These are phyloP conservation scores for Apiospora saccharicola DNA, from an alignment of 2,329 filamentous ascomycete genomes.

Conservation along the genomic window DNA sequence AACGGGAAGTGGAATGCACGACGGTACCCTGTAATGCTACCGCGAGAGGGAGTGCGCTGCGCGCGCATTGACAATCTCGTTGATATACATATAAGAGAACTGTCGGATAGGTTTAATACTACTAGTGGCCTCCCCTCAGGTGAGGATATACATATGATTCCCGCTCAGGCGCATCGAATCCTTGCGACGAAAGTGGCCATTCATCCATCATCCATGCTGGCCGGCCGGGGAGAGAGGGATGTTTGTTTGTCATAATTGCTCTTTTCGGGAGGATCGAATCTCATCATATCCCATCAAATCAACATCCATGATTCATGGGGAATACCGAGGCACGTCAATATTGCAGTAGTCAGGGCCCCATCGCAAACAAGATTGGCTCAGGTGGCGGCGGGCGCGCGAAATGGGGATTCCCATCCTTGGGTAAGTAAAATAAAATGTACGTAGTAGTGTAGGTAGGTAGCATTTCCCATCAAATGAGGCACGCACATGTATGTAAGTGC, in stretches of 20 bases:
- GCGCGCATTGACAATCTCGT: neutral
- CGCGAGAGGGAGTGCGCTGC: neutral
- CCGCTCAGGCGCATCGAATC: neutral
- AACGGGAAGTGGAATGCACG: neutral
- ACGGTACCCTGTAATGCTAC: neutral
- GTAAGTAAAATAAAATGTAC: neutral
- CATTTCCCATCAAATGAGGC: neutral
- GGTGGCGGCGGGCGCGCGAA: neutral
- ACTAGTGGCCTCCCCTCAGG: too few species aligned
- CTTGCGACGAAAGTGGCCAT: neutral
- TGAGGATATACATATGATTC: neutral
- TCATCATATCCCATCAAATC: neutral
- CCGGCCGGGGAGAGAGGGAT: neutral
- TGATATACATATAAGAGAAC: too few species aligned
- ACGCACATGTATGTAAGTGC: neutral
- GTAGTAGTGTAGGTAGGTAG: neutral
- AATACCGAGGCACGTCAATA: conserved; percentile 8
- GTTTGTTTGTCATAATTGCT: neutral
- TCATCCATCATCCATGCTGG: neutral
- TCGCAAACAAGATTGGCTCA: conserved; percentile 14
- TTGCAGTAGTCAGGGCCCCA: neutral
- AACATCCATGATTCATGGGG: neutral
- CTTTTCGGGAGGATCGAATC: neutral
- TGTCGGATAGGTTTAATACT: neutral
- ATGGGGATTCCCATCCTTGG: neutral